Evolutionary conservation across 148 eudicot species (phyloP).

Genomic region (Camellia japonica): DNA sequence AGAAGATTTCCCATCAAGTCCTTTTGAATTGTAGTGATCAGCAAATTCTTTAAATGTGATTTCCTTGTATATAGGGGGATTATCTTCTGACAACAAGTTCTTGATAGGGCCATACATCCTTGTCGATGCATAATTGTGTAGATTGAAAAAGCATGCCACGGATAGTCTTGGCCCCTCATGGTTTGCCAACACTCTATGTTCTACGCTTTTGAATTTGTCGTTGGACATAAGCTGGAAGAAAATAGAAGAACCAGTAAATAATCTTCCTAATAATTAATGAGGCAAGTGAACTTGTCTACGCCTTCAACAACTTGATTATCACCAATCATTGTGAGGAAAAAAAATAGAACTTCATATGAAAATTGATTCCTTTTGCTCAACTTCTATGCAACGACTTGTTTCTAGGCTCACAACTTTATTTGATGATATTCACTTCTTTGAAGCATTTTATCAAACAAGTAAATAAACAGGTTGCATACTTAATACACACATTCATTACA

Average conservation of each 20-base stretch:
- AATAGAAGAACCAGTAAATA: background rate
- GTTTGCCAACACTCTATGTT: background rate
- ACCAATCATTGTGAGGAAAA: no score
- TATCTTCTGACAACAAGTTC: conserved; percentile 1
- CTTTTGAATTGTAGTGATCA: background rate
- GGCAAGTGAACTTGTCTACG: no score
- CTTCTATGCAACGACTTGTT: no score
- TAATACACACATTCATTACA: no score
- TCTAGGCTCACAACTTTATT: no score
- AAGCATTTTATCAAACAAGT: no score
- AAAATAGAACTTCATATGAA: no score
- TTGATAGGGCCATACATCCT: background rate
- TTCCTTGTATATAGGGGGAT: conserved; percentile 9
- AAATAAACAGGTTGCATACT: no score
- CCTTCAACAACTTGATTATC: no score
- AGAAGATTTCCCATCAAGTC: background rate
- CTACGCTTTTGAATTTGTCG: background rate
- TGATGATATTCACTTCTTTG: no score
- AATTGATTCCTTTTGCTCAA: no score
- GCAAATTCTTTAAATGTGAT: background rate
- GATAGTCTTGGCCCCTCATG: background rate
- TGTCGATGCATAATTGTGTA: background rate
- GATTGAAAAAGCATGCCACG: background rate
- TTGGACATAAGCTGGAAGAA: background rate
- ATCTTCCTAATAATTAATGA: no score